Percentiles rank a stretch among this genome's conserved stretches.
These are phyloP conservation scores for Lasiosphaeria hispida DNA, from an alignment of 495 filamentous ascomycete species.

Conservation along the genomic window DNA sequence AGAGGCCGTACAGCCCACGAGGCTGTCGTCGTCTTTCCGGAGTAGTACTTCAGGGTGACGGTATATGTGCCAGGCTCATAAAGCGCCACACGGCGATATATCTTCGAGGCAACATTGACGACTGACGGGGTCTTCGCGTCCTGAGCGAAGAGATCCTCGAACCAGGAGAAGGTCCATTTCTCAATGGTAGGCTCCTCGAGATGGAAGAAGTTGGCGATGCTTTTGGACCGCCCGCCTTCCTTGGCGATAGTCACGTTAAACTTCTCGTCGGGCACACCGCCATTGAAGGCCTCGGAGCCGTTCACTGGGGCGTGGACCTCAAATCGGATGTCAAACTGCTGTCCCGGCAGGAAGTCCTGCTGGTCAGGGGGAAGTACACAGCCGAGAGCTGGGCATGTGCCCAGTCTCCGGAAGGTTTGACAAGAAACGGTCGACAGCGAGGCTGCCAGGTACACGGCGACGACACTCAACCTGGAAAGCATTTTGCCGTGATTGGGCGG, in stretches of 20 bases:
- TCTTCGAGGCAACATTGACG: constrained; percentile 69
- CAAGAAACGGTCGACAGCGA: constrained; percentile 40
- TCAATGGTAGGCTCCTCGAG: constrained; percentile 60
- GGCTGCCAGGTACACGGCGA: constrained; percentile 31
- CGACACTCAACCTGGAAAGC: constrained; percentile 29
- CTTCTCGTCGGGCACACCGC: constrained; percentile 58
- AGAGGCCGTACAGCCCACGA: constrained; percentile 70
- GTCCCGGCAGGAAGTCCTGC: constrained; percentile 71
- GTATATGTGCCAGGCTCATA: constrained; percentile 69
- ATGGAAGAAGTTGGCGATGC: constrained; percentile 59
- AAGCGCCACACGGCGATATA: constrained; percentile 63
- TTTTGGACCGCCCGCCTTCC: constrained; percentile 45
- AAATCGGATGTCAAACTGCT: constrained; percentile 72
- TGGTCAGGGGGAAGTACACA: constrained; percentile 75
- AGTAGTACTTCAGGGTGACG: constrained; percentile 68
- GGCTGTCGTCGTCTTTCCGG: constrained; percentile 59
- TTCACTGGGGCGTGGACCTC: constrained; percentile 76
- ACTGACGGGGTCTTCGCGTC: constrained; percentile 61
- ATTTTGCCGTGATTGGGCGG: constrained; percentile 18
- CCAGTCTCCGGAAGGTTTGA: constrained; percentile 69
- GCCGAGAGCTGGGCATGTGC: constrained; percentile 67
- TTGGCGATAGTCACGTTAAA: constrained; percentile 70
- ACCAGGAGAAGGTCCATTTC: constrained; percentile 70
- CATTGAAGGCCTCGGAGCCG: constrained; percentile 64
- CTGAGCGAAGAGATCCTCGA: constrained; percentile 68